A percentile compares a stretch with the other conserved stretches of the same genome.
Evolutionary conservation across 768 basidiomycete genomes (phyloP).

Genomic region (Russula brevipes): DNA sequence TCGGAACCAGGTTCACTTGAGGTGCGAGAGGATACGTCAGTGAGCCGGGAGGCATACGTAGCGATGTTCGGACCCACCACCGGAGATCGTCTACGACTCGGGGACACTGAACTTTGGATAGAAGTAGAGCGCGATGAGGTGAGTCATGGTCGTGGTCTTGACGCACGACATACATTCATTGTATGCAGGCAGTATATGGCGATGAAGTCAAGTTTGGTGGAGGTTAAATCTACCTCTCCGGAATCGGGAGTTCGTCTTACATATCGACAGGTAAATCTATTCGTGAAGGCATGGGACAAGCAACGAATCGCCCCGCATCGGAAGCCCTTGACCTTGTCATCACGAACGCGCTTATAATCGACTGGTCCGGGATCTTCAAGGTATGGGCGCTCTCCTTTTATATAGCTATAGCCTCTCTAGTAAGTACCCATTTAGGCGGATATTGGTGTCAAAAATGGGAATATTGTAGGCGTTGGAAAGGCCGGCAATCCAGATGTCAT

Average conservation of each 20-base stretch:
- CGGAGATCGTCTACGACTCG: conserved; percentile 84
- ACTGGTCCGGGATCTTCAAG: conserved; percentile 96
- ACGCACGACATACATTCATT: not conserved
- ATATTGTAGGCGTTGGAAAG: conserved; percentile 89
- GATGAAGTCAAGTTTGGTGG: conserved; percentile 99
- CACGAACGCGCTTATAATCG: conserved; percentile 90
- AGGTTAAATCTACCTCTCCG: conserved; percentile 41
- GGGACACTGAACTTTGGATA: conserved; percentile 87
- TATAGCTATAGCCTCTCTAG: not conserved
- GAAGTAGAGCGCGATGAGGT: conserved; percentile 86
- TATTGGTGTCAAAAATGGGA: conserved; percentile 82
- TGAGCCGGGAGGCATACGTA: conserved; percentile 71
- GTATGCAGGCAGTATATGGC: conserved; percentile 71
- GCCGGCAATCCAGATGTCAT: conserved; percentile 95
- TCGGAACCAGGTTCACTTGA: conserved; percentile 59
- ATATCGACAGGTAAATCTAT: conserved; percentile 73
- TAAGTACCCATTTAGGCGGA: conserved; percentile 61
- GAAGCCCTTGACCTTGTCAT: conserved; percentile 88
- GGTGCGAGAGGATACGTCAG: conserved; percentile 47
- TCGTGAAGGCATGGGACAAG: conserved; percentile 96
- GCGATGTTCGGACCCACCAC: conserved; percentile 95
- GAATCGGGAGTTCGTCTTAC: not conserved
- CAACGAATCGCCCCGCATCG: conserved; percentile 57
- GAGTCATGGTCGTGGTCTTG: conserved; percentile 17
- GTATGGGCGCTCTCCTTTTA: conserved; percentile 33